A percentile compares a stretch with the other conserved stretches of the same genome.
Evolutionary conservation across 176 grass and related monocot species (phyloP).

Genomic region (Miscanthus lutarioriparius): DNA sequence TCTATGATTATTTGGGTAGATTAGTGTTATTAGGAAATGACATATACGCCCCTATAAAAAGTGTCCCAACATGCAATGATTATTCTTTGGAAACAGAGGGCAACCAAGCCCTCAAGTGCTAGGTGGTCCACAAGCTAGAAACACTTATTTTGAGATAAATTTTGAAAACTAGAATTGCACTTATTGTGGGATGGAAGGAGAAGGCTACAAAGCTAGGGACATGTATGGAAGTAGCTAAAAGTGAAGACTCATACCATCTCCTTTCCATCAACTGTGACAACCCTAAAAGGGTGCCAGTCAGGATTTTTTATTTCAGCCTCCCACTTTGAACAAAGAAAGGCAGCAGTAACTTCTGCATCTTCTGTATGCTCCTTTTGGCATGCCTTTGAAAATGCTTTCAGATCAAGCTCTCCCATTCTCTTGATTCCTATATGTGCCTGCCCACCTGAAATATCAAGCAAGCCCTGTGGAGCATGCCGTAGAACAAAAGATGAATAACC

Average conservation of each 20-base stretch:
- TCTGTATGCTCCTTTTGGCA: slow-evolving; percentile 43
- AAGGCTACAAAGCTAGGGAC: background rate
- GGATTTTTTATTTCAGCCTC: slow-evolving; percentile 67
- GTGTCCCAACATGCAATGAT: background rate
- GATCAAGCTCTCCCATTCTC: slow-evolving; percentile 73
- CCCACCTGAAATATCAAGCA: slow-evolving; percentile 34
- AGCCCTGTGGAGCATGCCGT: slow-evolving; percentile 27
- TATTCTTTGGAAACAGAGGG: background rate
- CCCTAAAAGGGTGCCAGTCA: slow-evolving; percentile 68
- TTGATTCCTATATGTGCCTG: slow-evolving; percentile 49
- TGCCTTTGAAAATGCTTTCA: slow-evolving; percentile 50
- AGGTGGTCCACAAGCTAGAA: background rate
- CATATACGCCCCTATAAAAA: background rate
- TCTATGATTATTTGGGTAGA: background rate
- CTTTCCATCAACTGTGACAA: slow-evolving; percentile 44
- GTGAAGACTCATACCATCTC: slow-evolving; percentile 37
- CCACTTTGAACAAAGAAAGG: slow-evolving; percentile 64
- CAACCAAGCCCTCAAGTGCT: background rate
- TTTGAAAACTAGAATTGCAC: background rate
- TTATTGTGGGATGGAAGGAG: background rate
- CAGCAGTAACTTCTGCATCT: slow-evolving; percentile 49
- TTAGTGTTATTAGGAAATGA: background rate
- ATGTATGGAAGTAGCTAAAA: background rate
- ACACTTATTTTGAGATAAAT: background rate
- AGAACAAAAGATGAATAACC: slow-evolving; percentile 8